Percentiles rank a stretch among this genome's conserved stretches.
Conservation (phyloP, 73 alveolate species). For the Breviolum minutum region DNA sequence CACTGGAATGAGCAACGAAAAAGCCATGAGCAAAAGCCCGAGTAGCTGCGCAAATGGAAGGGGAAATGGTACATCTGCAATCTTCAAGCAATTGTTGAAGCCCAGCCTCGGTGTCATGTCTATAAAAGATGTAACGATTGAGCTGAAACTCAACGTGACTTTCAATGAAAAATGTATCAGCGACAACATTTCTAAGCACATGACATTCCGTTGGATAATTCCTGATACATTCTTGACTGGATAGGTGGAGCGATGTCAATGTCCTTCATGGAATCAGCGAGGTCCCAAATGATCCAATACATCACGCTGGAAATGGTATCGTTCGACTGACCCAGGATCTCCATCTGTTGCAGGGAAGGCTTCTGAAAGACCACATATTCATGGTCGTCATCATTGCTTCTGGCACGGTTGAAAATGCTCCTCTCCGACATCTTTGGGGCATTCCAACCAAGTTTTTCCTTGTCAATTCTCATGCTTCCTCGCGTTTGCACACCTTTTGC, state of each 20-base stretch:
- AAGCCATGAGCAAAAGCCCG: conserved; percentile 68
- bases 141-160: neutral
- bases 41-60: conserved; percentile 86
- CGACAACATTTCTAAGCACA: neutral
- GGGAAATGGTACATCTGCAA: conserved; percentile 92
- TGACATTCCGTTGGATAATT: conserved; percentile 82
- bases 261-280: conserved; percentile 74
- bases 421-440: conserved; percentile 26
- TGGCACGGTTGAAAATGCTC: neutral
- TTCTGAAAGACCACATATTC: conserved; percentile 39
- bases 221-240: conserved; percentile 92
- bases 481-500: neutral
- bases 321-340: conserved; percentile 27
- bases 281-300: conserved; percentile 93
- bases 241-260: conserved; percentile 92
- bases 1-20: conserved; percentile 50
- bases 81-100: conserved; percentile 94
- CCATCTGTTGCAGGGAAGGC: conserved; percentile 37
- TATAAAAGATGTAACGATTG: neutral
- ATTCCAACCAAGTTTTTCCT: conserved; percentile 7
- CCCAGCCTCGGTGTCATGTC: conserved; percentile 35
- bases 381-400: conserved; percentile 25
- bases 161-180: neutral
- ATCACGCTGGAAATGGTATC: conserved; percentile 21
- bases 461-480: conserved; percentile 53